Conservation (phyloP, 169 alveolate species). For the Plasmodium cynomolgi region DNA sequence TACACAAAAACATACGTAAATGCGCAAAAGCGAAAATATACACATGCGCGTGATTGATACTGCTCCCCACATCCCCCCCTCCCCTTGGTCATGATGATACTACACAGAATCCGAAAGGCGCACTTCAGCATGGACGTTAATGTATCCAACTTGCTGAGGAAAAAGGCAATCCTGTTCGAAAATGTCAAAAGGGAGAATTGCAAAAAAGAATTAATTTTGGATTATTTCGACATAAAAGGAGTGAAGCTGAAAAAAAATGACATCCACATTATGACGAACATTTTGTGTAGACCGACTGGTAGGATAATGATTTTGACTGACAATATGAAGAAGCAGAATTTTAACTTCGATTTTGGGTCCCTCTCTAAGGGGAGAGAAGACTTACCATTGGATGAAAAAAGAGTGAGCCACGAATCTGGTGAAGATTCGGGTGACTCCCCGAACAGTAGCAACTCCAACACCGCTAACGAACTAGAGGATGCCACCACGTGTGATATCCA, state of each 20-base stretch:
- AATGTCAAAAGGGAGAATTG: conserved; percentile 72
- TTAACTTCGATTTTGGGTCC: conserved; percentile 77
- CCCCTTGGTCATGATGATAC: background rate
- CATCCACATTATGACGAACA: conserved; percentile 82
- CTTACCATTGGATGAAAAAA: background rate
- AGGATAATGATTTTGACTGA: conserved; percentile 80
- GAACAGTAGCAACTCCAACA: background rate
- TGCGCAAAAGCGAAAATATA: background rate
- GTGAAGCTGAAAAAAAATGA: conserved; percentile 77
- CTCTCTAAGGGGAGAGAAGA: background rate
- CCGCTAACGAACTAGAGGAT: background rate
- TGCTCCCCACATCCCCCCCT: background rate
- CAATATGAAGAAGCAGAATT: conserved; percentile 77
- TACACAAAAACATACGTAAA: background rate
- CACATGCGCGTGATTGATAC: background rate
- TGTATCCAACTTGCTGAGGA: conserved; percentile 38
- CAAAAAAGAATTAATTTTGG: conserved; percentile 46
- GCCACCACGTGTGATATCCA: background rate
- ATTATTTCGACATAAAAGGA: conserved; percentile 75
- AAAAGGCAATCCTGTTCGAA: conserved; percentile 66
- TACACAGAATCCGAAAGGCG: background rate
- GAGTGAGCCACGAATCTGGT: background rate
- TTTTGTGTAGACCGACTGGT: conserved; percentile 82
- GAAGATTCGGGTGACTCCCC: background rate
- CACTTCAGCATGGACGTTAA: conserved; percentile 52